Conservation (phyloP, 139 green algal genomes). For the Picochlorum sp. region DNA sequence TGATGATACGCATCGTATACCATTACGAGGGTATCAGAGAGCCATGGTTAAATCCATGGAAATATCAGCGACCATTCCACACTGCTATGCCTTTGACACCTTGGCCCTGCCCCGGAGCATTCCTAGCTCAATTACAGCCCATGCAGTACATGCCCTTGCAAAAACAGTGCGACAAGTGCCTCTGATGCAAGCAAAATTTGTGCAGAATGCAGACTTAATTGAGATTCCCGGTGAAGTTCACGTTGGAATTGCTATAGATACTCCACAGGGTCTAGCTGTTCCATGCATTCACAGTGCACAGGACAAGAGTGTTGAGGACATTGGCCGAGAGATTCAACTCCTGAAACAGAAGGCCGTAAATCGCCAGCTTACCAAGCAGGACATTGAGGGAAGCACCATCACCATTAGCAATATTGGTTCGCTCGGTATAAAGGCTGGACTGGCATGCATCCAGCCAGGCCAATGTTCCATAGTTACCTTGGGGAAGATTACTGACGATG, state of each 20-base stretch:
- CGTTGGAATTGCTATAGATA: conserved; percentile 85
- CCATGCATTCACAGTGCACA: conserved; percentile 70
- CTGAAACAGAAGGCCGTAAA: conserved; percentile 59
- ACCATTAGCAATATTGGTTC: conserved; percentile 85
- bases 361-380: conserved; percentile 45
- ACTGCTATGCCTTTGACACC: conserved; percentile 84
- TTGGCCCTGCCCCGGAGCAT: conserved; percentile 20
- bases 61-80: conserved; percentile 48
- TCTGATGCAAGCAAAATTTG: conserved; percentile 60
- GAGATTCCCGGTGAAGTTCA: conserved; percentile 61
- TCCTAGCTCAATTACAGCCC: neutral
- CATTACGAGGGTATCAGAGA: conserved; percentile 50
- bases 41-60: conserved; percentile 76
- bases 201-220: neutral
- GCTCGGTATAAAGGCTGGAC: conserved; percentile 75
- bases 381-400: conserved; percentile 68
- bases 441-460: conserved; percentile 61
- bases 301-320: conserved; percentile 37
- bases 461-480: conserved; percentile 81
- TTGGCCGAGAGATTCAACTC: conserved; percentile 55
- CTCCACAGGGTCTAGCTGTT: conserved; percentile 71
- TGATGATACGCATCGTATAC: conserved; percentile 14
- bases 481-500: conserved; percentile 28
- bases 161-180: conserved; percentile 56
- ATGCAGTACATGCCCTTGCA: conserved; percentile 70